Conservation (phyloP, 345 rosid species). For the Salix brachista region DNA sequence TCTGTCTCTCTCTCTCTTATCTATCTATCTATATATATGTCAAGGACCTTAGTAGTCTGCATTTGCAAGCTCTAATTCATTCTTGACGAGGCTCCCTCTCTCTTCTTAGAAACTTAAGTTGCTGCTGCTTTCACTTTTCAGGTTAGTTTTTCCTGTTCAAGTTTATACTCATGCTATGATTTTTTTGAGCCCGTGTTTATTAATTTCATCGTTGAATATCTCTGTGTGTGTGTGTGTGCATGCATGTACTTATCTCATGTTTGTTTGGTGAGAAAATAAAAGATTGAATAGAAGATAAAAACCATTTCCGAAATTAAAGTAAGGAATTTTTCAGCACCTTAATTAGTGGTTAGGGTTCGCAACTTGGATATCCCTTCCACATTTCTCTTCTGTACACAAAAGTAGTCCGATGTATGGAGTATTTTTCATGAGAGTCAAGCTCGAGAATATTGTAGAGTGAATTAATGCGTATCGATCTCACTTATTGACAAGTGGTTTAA, state of each 20-base stretch:
- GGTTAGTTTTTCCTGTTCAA: slow-evolving; percentile 15
- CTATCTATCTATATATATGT: neutral
- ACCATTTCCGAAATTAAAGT: neutral
- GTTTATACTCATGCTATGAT: neutral
- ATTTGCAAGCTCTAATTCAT: neutral
- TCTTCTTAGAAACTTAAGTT: neutral
- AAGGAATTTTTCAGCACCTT: no score
- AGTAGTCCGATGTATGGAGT: no score
- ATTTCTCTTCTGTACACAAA: no score
- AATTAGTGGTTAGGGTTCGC: no score
- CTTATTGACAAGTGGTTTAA: no score
- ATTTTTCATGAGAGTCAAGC: no score
- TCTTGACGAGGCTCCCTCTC: neutral
- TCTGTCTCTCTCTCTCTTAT: neutral
- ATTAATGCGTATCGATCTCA: no score
- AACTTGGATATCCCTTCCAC: neutral
- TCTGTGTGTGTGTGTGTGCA: neutral
- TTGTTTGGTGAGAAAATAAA: neutral
- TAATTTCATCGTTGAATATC: neutral
- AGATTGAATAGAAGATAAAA: neutral
- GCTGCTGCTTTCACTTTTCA: slow-evolving; percentile 3
- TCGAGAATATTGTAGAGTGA: no score
- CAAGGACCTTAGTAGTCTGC: neutral
- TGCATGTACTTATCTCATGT: neutral
- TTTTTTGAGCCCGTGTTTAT: neutral